Conservation (phyloP, 371 early-diverging fungal genomes). For the Chytridium lagenaria region DNA sequence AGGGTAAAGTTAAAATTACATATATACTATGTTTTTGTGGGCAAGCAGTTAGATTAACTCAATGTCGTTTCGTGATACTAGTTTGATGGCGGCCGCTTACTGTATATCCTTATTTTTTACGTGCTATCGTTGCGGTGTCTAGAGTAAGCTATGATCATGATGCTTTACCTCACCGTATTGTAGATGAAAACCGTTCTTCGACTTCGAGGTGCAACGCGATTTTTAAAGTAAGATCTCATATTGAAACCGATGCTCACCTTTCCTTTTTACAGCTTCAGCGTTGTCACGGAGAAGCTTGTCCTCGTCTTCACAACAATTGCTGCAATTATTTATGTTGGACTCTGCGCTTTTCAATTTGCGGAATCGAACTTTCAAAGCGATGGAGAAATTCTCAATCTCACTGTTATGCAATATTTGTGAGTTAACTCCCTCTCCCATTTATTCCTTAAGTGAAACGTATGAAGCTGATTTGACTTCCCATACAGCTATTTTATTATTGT, state of each 20-base stretch:
- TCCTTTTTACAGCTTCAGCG: conserved; percentile 25
- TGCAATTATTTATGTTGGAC: conserved; percentile 69
- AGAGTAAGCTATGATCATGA: conserved; percentile 21
- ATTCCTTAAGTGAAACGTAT: conserved; percentile 29
- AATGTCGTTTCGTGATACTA: too few relatives aligned
- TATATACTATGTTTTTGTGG: too few relatives aligned
- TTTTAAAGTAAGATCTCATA: conserved; percentile 15
- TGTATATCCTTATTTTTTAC: conserved; percentile 54
- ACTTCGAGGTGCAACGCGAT: conserved; percentile 27
- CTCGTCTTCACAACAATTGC: conserved; percentile 67
- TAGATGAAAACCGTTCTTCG: conserved; percentile 38
- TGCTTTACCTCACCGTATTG: background rate
- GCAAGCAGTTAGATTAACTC: too few relatives aligned
- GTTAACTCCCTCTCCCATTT: conserved; percentile 26
- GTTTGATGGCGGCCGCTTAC: conserved; percentile 22
- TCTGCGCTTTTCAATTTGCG: conserved; percentile 73
- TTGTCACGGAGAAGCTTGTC: conserved; percentile 64
- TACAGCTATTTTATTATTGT: conserved; percentile 48
- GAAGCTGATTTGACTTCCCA: too few relatives aligned
- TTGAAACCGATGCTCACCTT: background rate
- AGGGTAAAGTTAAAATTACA: too few relatives aligned
- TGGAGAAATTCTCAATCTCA: background rate
- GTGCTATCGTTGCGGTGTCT: conserved; percentile 32
- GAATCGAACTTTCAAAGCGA: conserved; percentile 48
- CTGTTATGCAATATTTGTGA: conserved; percentile 32